Conservation (phyloP, 129 eudicot genomes). For the Tagetes patula region DNA sequence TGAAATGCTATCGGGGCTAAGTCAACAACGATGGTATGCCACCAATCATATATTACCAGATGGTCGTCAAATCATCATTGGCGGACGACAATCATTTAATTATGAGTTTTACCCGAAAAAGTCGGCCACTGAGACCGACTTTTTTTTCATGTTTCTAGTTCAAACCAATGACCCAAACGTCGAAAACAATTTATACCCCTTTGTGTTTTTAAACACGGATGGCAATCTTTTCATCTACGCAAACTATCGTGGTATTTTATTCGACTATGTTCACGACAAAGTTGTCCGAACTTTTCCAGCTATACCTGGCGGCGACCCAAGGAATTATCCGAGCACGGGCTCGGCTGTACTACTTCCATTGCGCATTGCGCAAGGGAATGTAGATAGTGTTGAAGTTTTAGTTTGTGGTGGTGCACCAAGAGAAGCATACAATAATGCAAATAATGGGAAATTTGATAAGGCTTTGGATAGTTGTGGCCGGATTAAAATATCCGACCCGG, state of each 20-base stretch:
- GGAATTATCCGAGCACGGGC: conserved; percentile 86
- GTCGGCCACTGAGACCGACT: conserved; percentile 18
- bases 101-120: conserved; percentile 74
- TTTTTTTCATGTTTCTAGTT: conserved; percentile 42
- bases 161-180: conserved; percentile 52
- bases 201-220: conserved; percentile 63
- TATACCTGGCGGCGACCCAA: conserved; percentile 77
- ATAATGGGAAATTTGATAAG: conserved; percentile 40
- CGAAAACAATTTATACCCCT: conserved; percentile 83
- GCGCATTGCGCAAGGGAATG: conserved; percentile 39
- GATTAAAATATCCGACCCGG: conserved; percentile 60
- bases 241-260: conserved; percentile 61
- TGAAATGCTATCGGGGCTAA: conserved; percentile 40
- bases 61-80: conserved; percentile 66
- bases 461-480: conserved; percentile 64
- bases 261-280: conserved; percentile 39
- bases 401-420: conserved; percentile 83
- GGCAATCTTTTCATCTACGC: conserved; percentile 81
- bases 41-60: conserved; percentile 72
- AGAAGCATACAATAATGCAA: conserved; percentile 44
- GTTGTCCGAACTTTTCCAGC: conserved; percentile 63
- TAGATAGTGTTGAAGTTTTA: conserved; percentile 49
- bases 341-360: conserved; percentile 82
- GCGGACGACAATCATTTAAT: conserved; percentile 65
- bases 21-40: conserved; percentile 70